phyloP scores from a whole-genome alignment of 371 early-diverging fungal genomes.

The Mucor mucedo region DNA sequence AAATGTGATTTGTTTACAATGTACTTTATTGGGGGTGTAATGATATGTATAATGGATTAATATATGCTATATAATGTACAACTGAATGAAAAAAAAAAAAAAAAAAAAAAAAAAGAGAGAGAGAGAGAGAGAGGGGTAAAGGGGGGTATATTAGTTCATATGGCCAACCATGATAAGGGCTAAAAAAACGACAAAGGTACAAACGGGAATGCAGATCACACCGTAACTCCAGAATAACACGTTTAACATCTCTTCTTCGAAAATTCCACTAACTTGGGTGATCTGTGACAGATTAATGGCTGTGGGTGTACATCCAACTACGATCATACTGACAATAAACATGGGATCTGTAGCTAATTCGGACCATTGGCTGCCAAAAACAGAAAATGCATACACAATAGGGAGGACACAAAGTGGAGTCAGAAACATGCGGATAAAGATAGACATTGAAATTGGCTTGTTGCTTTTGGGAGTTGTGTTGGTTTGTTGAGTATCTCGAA shows the following conservation, averaged over 20 bases:
- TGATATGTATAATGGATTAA: not conserved
- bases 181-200: slow-evolving; percentile 54
- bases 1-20: not conserved
- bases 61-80: slow-evolving; percentile 4
- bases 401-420: slow-evolving; percentile 55
- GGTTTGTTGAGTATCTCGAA: slow-evolving; percentile 16
- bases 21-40: not conserved
- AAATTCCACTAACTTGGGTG: slow-evolving; percentile 59
- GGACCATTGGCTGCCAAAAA: slow-evolving; percentile 39
- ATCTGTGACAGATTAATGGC: slow-evolving; percentile 65
- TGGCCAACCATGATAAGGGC: slow-evolving; percentile 21
- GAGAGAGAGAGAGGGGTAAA: not conserved
- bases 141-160: slow-evolving; percentile 8
- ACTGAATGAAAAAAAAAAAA: not conserved
- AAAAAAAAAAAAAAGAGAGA: not conserved
- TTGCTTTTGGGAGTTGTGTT: slow-evolving; percentile 3
- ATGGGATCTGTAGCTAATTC: slow-evolving; percentile 55
- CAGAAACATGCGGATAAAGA: slow-evolving; percentile 54
- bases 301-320: slow-evolving; percentile 62
- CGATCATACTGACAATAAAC: slow-evolving; percentile 53
- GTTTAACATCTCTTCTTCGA: slow-evolving; percentile 62
- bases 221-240: slow-evolving; percentile 68
- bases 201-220: slow-evolving; percentile 56
- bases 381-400: slow-evolving; percentile 43
- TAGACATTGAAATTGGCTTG: slow-evolving; percentile 41